These are phyloP conservation scores for Aspergillus nidulans DNA, from an alignment of 495 filamentous ascomycete genomes.

Conservation along the genomic window DNA sequence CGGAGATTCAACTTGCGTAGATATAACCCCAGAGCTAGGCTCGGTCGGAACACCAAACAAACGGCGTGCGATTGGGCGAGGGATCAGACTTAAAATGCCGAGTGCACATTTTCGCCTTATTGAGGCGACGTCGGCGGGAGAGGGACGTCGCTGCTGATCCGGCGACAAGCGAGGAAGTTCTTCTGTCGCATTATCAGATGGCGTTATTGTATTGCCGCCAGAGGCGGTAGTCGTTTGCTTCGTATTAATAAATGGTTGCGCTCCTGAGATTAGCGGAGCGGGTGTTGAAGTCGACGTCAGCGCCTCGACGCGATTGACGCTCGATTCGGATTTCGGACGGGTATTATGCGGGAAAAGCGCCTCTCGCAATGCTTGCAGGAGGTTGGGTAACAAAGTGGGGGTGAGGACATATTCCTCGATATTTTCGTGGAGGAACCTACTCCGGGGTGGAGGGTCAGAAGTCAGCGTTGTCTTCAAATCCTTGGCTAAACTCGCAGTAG, in stretches of 20 bases:
- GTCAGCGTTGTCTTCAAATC: constrained; percentile 7
- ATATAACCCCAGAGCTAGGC: background rate
- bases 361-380: constrained; percentile 67
- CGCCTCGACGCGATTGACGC: constrained; percentile 20
- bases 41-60: constrained; percentile 32
- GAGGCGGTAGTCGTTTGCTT: constrained; percentile 1
- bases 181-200: constrained; percentile 6
- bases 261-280: constrained; percentile 26
- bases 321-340: constrained; percentile 31
- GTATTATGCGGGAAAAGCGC: constrained; percentile 78
- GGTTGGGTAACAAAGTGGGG: constrained; percentile 63
- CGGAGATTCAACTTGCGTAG: background rate
- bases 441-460: constrained; percentile 19
- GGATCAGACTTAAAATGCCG: constrained; percentile 45
- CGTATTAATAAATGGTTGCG: constrained; percentile 18
- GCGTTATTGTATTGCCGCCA: constrained; percentile 16
- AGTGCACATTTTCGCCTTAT: constrained; percentile 56
- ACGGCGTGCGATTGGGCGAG: constrained; percentile 33
- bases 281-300: constrained; percentile 8
- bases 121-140: constrained; percentile 38
- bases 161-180: constrained; percentile 14
- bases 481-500: constrained; percentile 2
- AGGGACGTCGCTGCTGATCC: constrained; percentile 15
- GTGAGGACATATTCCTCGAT: constrained; percentile 62
- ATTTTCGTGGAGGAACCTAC: constrained; percentile 71